These are phyloP conservation scores for Phialophora chinensis DNA, from an alignment of 2,329 filamentous ascomycete species.

Conservation along the genomic window DNA sequence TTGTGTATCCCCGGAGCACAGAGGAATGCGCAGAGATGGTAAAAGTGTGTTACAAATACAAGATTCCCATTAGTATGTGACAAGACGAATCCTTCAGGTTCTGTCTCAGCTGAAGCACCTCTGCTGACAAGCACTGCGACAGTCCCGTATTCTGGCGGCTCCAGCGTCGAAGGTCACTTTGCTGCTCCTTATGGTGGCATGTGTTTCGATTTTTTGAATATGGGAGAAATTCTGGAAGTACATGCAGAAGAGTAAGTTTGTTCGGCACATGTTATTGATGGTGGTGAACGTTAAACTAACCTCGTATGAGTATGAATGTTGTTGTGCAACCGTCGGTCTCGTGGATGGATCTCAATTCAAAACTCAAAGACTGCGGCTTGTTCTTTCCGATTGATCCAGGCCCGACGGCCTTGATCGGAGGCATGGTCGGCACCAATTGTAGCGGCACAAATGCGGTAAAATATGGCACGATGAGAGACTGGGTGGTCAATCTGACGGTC, in stretches of 20 bases:
- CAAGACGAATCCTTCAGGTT: too few species aligned
- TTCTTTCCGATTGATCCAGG: slow-evolving; percentile 93
- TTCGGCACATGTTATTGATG: too few species aligned
- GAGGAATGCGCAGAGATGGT: slow-evolving; percentile 69
- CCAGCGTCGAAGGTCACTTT: slow-evolving; percentile 88
- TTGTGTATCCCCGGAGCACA: slow-evolving; percentile 61
- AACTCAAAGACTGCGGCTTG: slow-evolving; percentile 73
- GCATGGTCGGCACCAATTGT: slow-evolving; percentile 72
- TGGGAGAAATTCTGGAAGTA: slow-evolving; percentile 80
- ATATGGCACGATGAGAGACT: slow-evolving; percentile 78
- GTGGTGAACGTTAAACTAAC: neutral
- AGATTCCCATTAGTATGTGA: slow-evolving; percentile 69
- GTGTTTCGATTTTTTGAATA: slow-evolving; percentile 84
- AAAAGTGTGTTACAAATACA: slow-evolving; percentile 76
- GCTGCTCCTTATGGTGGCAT: slow-evolving; percentile 84
- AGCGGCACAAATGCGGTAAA: slow-evolving; percentile 65
- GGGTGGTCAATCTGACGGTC: slow-evolving; percentile 73
- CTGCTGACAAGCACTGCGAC: too few species aligned
- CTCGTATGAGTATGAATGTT: slow-evolving; percentile 69
- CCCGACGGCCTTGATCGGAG: slow-evolving; percentile 63
- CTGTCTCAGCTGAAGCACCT: too few species aligned
- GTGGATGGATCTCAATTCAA: slow-evolving; percentile 86
- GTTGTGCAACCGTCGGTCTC: slow-evolving; percentile 88
- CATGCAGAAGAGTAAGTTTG: slow-evolving; percentile 70
- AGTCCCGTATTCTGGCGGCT: slow-evolving; percentile 77